A percentile compares a stretch with the other conserved stretches of the same genome.
Evolutionary conservation across 495 filamentous ascomycete species (phyloP).

Genomic region (Durotheca rogersii): DNA sequence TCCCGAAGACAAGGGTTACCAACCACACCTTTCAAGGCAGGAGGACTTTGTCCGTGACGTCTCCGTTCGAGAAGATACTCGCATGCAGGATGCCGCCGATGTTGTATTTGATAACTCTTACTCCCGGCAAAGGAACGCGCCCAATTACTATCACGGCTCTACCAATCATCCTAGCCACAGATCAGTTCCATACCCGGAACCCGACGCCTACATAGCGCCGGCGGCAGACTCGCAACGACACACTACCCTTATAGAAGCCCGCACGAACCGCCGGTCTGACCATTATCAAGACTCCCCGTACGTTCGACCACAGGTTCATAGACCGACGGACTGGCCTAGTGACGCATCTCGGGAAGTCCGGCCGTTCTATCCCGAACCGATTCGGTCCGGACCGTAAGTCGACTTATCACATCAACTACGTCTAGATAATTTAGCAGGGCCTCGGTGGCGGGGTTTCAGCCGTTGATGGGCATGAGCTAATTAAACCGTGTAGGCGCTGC

Average conservation of each 20-base stretch:
- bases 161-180: constrained; percentile 1
- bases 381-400: constrained; percentile 22
- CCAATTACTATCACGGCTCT: constrained; percentile 12
- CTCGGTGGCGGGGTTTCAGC: not conserved
- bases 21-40: constrained; percentile 3
- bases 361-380: not conserved
- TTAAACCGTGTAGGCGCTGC: constrained; percentile 6
- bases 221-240: not conserved
- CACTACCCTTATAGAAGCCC: not conserved
- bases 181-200: constrained; percentile 8
- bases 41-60: constrained; percentile 7
- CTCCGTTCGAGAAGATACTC: constrained; percentile 13
- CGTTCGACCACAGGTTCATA: constrained; percentile 4
- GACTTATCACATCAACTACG: not conserved
- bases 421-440: not conserved
- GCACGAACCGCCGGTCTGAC: constrained; percentile 1
- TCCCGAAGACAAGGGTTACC: constrained; percentile 10
- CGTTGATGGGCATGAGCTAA: constrained; percentile 5
- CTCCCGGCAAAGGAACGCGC: constrained; percentile 8
- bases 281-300: constrained; percentile 9
- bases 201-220: constrained; percentile 2
- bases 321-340: constrained; percentile 6
- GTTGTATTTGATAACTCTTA: constrained; percentile 22
- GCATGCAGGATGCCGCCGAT: constrained; percentile 7
- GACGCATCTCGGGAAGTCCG: constrained; percentile 8